A percentile compares a stretch with the other conserved stretches of the same genome.
Conservation (phyloP, 495 filamentous ascomycete genomes). For the Massariosphaeria phaeospora region DNA sequence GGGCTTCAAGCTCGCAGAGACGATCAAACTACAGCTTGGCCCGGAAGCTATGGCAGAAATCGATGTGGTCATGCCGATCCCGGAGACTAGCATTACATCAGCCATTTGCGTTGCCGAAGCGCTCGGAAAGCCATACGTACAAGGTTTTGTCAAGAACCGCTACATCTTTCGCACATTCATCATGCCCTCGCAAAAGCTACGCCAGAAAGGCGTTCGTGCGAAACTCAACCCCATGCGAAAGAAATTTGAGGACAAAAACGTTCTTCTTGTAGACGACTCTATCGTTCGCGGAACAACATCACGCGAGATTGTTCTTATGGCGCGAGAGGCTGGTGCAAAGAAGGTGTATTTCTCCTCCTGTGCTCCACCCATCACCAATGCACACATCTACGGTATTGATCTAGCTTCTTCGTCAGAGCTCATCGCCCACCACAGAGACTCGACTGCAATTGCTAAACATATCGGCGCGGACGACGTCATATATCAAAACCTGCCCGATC, state of each 20-base stretch:
- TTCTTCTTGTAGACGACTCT: slow-evolving; percentile 86
- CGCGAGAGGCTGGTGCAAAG: slow-evolving; percentile 79
- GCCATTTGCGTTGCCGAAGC: slow-evolving; percentile 73
- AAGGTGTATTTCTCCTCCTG: slow-evolving; percentile 89
- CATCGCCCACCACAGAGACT: slow-evolving; percentile 72
- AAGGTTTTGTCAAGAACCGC: slow-evolving; percentile 89
- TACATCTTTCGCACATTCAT: slow-evolving; percentile 97
- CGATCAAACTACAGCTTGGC: slow-evolving; percentile 67
- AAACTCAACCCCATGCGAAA: slow-evolving; percentile 81
- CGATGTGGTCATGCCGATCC: slow-evolving; percentile 86
- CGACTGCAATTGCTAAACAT: slow-evolving; percentile 63
- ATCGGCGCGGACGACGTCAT: slow-evolving; percentile 92
- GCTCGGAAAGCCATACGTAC: slow-evolving; percentile 74
- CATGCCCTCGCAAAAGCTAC: slow-evolving; percentile 79
- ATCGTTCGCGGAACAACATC: slow-evolving; percentile 91
- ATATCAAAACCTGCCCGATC: slow-evolving; percentile 79
- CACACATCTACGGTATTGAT: slow-evolving; percentile 84
- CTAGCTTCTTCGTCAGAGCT: slow-evolving; percentile 77
- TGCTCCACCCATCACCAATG: slow-evolving; percentile 77
- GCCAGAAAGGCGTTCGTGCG: slow-evolving; percentile 72
- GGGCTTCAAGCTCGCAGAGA: slow-evolving; percentile 81
- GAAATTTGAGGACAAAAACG: slow-evolving; percentile 79
- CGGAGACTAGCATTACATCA: slow-evolving; percentile 80
- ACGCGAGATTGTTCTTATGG: slow-evolving; percentile 90
- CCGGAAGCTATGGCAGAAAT: slow-evolving; percentile 74